Evolutionary conservation across 495 filamentous ascomycete genomes (phyloP).

Genomic region (Annulohypoxylon maeteangense): DNA sequence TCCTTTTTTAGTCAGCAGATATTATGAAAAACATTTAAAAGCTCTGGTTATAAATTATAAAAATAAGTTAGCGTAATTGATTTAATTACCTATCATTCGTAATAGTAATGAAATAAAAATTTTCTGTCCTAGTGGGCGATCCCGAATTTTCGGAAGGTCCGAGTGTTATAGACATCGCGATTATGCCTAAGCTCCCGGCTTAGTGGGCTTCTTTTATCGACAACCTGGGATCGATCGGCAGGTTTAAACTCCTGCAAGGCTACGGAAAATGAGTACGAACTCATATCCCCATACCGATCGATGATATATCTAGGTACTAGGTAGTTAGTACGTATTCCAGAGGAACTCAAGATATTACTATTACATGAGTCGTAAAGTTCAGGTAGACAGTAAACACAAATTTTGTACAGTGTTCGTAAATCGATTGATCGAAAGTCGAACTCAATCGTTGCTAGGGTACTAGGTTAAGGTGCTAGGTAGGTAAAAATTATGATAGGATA

Average conservation of each 20-base stretch:
- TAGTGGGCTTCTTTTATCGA: constrained; percentile 11
- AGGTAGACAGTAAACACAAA: constrained; percentile 1
- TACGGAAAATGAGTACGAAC: not conserved
- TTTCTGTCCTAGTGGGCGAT: constrained; percentile 12
- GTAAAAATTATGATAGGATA: constrained; percentile 1
- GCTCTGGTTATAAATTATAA: not conserved
- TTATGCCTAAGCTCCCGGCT: constrained; percentile 4
- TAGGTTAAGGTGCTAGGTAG: too few species aligned
- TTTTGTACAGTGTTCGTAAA: constrained; percentile 16
- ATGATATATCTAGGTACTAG: not conserved
- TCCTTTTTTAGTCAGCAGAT: not conserved
- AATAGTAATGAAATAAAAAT: not conserved
- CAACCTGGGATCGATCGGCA: constrained; percentile 5
- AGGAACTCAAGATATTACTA: not conserved
- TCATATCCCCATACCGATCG: not conserved
- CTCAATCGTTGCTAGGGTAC: not conserved
- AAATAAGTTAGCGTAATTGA: not conserved
- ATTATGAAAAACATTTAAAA: not conserved
- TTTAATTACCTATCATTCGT: not conserved
- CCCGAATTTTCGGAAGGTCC: constrained; percentile 3
- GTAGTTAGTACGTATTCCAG: constrained; percentile 3
- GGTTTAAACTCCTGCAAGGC: constrained; percentile 5
- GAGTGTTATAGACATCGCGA: not conserved
- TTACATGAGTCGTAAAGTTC: not conserved
- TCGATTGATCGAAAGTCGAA: constrained; percentile 2